Conservation (phyloP, 768 basidiomycete genomes). For the Galerina marginata region DNA sequence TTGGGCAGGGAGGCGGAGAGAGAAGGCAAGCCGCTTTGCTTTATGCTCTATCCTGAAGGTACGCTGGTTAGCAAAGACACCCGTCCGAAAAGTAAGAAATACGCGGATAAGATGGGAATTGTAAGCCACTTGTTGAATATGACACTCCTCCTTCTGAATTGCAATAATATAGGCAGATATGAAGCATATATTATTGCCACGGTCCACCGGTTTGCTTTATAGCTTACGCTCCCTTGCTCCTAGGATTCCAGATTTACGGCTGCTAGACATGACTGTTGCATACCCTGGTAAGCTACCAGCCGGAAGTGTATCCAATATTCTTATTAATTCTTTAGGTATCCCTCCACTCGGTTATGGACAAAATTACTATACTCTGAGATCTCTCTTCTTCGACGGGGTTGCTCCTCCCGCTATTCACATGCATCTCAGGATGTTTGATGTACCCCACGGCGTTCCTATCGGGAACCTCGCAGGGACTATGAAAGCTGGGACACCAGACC, state of each 20-base stretch:
- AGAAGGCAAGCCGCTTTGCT: conserved; percentile 73
- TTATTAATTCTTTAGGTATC: conserved; percentile 53
- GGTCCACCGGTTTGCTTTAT: conserved; percentile 90
- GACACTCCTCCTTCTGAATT: background rate
- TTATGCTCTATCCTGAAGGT: conserved; percentile 95
- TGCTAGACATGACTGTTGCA: conserved; percentile 91
- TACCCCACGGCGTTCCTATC: conserved; percentile 69
- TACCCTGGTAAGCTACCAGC: conserved; percentile 73
- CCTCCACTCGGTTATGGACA: conserved; percentile 85
- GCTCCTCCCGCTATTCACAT: conserved; percentile 88
- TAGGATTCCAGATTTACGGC: conserved; percentile 72
- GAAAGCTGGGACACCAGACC: conserved; percentile 32
- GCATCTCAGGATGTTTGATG: conserved; percentile 82
- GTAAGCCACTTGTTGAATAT: conserved; percentile 54
- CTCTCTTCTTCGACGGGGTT: conserved; percentile 81
- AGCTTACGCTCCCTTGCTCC: conserved; percentile 82
- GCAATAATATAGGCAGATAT: conserved; percentile 69
- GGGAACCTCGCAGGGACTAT: conserved; percentile 53
- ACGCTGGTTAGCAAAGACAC: conserved; percentile 91
- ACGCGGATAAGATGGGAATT: conserved; percentile 86
- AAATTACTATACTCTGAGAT: conserved; percentile 86
- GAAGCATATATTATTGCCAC: conserved; percentile 81
- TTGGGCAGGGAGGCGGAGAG: conserved; percentile 74
- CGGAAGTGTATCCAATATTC: background rate
- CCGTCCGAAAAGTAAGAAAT: conserved; percentile 82